These are phyloP conservation scores for Metarhizium album DNA, from an alignment of 2,329 filamentous ascomycete species.

Conservation along the genomic window DNA sequence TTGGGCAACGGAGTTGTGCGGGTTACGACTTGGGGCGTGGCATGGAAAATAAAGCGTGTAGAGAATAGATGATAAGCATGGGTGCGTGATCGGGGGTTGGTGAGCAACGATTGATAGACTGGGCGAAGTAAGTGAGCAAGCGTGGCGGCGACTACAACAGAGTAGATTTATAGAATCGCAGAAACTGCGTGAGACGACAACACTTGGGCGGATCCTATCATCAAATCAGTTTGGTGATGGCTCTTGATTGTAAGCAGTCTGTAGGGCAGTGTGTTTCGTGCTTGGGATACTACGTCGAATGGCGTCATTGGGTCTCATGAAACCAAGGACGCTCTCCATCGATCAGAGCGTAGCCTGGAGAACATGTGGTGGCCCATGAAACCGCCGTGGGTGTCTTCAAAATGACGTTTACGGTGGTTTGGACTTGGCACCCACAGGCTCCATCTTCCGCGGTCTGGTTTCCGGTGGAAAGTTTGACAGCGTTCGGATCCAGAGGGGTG, in stretches of 20 bases:
- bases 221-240: too few relatives aligned
- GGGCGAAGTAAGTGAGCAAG: neutral
- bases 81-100: neutral
- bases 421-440: too few relatives aligned
- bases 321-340: too few relatives aligned
- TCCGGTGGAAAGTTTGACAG: neutral
- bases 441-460: neutral
- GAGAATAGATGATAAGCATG: constrained; percentile 4
- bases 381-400: too few relatives aligned
- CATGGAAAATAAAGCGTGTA: constrained; percentile 3
- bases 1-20: constrained; percentile 3
- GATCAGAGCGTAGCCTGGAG: too few relatives aligned
- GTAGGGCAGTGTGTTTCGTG: neutral
- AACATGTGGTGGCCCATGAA: too few relatives aligned
- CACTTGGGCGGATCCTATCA: neutral
- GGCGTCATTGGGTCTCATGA: too few relatives aligned
- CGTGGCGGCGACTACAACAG: neutral
- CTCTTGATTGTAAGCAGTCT: too few relatives aligned
- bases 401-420: too few relatives aligned
- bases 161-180: neutral
- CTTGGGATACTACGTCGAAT: neutral
- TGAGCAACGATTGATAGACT: constrained; percentile 2
- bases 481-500: neutral
- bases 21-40: neutral
- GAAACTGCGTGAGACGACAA: neutral